Evolutionary conservation across 192 early-diverging fungal genomes (phyloP).

Genomic region (Coemansia asiatica): DNA sequence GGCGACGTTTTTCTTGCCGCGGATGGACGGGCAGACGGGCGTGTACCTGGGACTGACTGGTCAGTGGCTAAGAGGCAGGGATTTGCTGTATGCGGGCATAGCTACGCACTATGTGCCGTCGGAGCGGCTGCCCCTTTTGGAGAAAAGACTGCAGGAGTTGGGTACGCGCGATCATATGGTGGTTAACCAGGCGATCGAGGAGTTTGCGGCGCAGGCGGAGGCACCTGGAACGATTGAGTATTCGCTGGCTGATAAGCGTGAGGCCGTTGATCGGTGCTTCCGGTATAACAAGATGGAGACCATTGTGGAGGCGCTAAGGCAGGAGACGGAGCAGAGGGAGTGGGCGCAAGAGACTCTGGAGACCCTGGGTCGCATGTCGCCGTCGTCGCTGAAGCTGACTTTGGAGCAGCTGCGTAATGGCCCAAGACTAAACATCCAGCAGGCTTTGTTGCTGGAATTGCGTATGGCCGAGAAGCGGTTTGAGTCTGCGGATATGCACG

Average conservation of each 20-base stretch:
- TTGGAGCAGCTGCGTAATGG: slow-evolving; percentile 81
- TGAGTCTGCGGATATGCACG: slow-evolving; percentile 76
- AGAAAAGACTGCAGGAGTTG: slow-evolving; percentile 78
- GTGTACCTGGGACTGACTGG: slow-evolving; percentile 92
- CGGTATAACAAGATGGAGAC: slow-evolving; percentile 74
- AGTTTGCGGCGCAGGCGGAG: slow-evolving; percentile 74
- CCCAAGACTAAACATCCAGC: slow-evolving; percentile 62
- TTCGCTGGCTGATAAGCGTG: slow-evolving; percentile 50
- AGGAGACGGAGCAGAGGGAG: slow-evolving; percentile 58
- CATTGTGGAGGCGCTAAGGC: slow-evolving; percentile 78
- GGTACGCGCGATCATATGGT: slow-evolving; percentile 73
- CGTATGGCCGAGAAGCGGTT: slow-evolving; percentile 76
- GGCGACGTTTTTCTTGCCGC: slow-evolving; percentile 89
- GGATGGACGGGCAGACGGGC: slow-evolving; percentile 93
- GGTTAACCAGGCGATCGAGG: slow-evolving; percentile 86
- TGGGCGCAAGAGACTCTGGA: slow-evolving; percentile 73
- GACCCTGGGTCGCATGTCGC: slow-evolving; percentile 69
- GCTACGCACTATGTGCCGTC: slow-evolving; percentile 96
- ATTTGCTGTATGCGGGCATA: slow-evolving; percentile 90
- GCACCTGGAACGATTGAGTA: slow-evolving; percentile 24
- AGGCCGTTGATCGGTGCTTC: slow-evolving; percentile 87
- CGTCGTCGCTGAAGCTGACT: slow-evolving; percentile 86
- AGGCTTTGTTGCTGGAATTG: slow-evolving; percentile 87
- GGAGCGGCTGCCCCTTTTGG: slow-evolving; percentile 73
- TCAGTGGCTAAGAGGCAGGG: slow-evolving; percentile 70